These are phyloP conservation scores for Triticum monococcum DNA, from an alignment of 176 grass and related monocot genomes.

Conservation along the genomic window DNA sequence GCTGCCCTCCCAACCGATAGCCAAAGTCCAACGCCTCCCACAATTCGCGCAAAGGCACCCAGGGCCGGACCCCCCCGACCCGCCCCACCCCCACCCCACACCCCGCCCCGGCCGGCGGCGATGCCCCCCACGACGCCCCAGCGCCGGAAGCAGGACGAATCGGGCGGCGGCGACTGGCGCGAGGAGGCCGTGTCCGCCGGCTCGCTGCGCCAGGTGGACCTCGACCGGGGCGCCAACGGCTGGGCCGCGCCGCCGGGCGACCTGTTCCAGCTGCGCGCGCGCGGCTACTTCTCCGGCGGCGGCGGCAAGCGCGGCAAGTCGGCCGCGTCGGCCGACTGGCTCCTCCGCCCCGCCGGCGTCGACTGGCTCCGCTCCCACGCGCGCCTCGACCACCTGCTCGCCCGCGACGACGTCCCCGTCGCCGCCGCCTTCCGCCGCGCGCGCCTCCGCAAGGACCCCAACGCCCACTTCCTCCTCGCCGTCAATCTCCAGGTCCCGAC, in stretches of 20 bases:
- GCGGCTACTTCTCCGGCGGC: conserved; percentile 50
- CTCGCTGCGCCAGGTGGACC: conserved; percentile 69
- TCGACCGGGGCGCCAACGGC: conserved; percentile 70
- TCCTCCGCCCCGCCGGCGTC: conserved; percentile 84
- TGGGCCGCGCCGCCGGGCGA: conserved; percentile 93
- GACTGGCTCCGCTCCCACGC: conserved; percentile 83
- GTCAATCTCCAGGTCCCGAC: conserved; percentile 76
- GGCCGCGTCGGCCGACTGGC: conserved; percentile 52
- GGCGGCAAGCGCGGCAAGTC: conserved; percentile 44
- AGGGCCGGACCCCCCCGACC: neutral
- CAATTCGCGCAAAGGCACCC: conserved; percentile 1
- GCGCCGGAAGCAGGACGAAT: conserved; percentile 3
- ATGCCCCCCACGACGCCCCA: conserved; percentile 27
- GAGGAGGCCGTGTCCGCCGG: conserved; percentile 58
- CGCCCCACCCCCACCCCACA: neutral
- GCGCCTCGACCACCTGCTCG: conserved; percentile 79
- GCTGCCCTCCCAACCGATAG: conserved; percentile 7
- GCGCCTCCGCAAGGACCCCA: conserved; percentile 44
- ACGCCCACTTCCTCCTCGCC: conserved; percentile 78
- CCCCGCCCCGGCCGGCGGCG: conserved; percentile 15
- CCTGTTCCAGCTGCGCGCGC: conserved; percentile 71
- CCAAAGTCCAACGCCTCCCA: conserved; percentile 14
- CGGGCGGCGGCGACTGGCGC: conserved; percentile 41
- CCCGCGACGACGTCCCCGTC: conserved; percentile 66
- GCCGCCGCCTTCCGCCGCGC: conserved; percentile 63